These are phyloP conservation scores for Hibiscus mutabilis DNA, from an alignment of 345 rosid species.

Conservation along the genomic window DNA sequence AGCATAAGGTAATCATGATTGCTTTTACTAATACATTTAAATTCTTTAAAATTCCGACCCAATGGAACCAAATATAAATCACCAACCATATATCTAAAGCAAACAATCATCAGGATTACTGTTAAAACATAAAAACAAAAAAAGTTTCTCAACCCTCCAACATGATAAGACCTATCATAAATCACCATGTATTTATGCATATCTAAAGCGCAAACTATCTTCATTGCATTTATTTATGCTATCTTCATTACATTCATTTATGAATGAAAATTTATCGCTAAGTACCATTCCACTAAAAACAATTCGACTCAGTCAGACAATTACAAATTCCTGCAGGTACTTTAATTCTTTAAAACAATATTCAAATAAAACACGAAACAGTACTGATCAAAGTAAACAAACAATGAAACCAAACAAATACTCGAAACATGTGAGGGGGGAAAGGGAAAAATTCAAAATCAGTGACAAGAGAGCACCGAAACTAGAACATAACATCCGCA, in stretches of 20 bases:
- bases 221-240: neutral
- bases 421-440: neutral
- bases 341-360: neutral
- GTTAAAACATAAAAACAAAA: neutral
- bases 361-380: neutral
- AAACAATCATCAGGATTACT: neutral
- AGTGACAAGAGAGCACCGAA: neutral
- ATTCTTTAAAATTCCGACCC: neutral
- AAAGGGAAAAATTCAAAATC: neutral
- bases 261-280: neutral
- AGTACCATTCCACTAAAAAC: neutral
- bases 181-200: neutral
- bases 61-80: neutral
- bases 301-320: neutral
- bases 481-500: slow-evolving; percentile 2
- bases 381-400: neutral
- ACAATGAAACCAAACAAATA: neutral
- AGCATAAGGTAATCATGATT: neutral
- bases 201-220: neutral
- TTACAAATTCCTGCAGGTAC: neutral
- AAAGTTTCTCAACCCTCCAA: neutral
- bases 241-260: neutral
- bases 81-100: neutral
- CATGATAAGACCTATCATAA: neutral
- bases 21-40: neutral